These are phyloP conservation scores for Emiliania huxleyi DNA, from an alignment of 78 protist species.

Conservation along the genomic window DNA sequence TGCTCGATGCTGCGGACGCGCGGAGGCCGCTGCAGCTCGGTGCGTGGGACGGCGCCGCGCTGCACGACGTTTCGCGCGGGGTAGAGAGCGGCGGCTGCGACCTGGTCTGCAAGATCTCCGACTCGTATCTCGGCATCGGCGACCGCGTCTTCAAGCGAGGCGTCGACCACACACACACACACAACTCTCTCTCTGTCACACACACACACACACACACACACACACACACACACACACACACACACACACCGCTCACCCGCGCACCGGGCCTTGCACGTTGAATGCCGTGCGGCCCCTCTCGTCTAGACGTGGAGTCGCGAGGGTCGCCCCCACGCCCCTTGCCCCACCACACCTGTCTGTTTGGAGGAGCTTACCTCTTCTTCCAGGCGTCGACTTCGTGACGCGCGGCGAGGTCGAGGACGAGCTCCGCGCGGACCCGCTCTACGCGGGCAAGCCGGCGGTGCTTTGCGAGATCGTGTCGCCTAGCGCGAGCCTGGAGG, in stretches of 20 bases:
- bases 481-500: neutral
- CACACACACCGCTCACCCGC: too few relatives aligned
- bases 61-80: neutral
- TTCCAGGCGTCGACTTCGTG: too few relatives aligned
- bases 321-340: too few relatives aligned
- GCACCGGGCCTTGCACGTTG: too few relatives aligned
- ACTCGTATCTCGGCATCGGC: constrained; percentile 36
- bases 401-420: neutral
- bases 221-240: too few relatives aligned
- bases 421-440: neutral
- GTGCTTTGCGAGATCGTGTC: neutral
- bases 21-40: constrained; percentile 23
- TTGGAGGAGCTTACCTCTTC: too few relatives aligned
- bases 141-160: constrained; percentile 1
- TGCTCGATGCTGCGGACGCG: neutral
- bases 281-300: too few relatives aligned
- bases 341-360: too few relatives aligned
- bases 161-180: too few relatives aligned
- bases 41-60: neutral
- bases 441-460: neutral
- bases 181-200: too few relatives aligned
- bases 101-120: constrained; percentile 24
- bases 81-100: neutral
- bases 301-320: too few relatives aligned
- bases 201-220: too few relatives aligned